Evolutionary conservation across 2,329 filamentous ascomycete species (phyloP).

Genomic region (Cladosporium sp.): DNA sequence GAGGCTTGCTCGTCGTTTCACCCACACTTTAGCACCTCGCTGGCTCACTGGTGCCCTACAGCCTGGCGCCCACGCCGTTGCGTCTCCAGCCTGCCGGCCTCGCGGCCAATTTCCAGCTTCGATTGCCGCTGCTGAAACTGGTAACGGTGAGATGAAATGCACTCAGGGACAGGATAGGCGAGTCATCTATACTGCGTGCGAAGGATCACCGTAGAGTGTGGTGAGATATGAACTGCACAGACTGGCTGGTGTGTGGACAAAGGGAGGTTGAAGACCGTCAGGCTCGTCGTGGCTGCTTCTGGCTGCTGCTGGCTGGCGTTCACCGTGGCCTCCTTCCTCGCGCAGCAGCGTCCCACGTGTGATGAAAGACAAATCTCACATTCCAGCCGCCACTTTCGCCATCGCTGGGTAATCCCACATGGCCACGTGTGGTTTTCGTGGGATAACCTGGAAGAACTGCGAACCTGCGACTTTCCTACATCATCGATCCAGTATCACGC

Average conservation of each 20-base stretch:
- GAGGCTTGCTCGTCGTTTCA: constrained; percentile 16
- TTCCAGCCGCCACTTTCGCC: constrained; percentile 3
- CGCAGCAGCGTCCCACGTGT: constrained; percentile 8
- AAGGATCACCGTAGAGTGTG: background rate
- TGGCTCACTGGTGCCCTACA: constrained; percentile 4
- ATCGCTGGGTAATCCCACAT: background rate
- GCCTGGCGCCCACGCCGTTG: constrained; percentile 13
- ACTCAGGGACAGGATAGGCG: background rate
- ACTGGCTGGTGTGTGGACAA: background rate
- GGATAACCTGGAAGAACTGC: background rate
- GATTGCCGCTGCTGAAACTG: background rate
- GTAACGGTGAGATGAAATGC: constrained; percentile 5
- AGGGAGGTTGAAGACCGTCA: constrained; percentile 2
- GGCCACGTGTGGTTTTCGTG: background rate
- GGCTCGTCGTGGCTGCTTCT: constrained; percentile 3
- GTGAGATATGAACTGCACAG: constrained; percentile 4
- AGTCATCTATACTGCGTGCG: background rate
- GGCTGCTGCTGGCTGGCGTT: background rate
- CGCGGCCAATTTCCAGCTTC: constrained; percentile 9
- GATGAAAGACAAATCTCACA: constrained; percentile 17
- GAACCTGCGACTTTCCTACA: background rate
- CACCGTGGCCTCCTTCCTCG: background rate
- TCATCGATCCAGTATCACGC: background rate
- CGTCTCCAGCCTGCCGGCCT: constrained; percentile 7
- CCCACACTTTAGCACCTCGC: constrained; percentile 12